Evolutionary conservation across 129 eudicot species (phyloP).

Genomic region (Artemisia argyi): DNA sequence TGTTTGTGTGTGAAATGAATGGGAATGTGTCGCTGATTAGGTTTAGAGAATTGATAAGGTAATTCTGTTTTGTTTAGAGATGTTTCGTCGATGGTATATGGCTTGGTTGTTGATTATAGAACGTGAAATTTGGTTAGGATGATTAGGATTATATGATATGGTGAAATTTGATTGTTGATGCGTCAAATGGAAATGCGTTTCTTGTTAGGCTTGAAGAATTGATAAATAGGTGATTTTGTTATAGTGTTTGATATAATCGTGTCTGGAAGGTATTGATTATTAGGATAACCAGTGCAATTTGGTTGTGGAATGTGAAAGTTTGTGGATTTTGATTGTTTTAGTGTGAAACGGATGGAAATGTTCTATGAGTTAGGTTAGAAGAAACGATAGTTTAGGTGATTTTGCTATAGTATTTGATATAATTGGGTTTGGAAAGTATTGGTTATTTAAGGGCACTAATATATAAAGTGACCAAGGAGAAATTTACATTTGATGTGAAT

Average conservation of each 20-base stretch:
- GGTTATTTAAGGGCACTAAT: not conserved
- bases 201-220: not conserved
- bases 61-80: no score
- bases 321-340: not conserved
- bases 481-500: not conserved
- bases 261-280: not conserved
- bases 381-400: no score
- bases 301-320: no score
- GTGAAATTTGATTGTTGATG: not conserved
- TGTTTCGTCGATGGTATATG: no score
- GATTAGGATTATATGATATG: no score
- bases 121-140: no score
- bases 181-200: not conserved
- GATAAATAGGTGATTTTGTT: not conserved
- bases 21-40: no score
- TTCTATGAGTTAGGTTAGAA: not conserved
- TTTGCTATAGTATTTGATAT: no score
- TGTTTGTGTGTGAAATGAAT: not conserved
- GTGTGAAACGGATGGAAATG: not conserved
- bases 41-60: not conserved
- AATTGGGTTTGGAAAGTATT: no score
- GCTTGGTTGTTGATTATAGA: no score
- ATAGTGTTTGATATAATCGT: not conserved
- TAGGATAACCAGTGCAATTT: not conserved
- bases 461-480: not conserved